A percentile compares a stretch with the other conserved stretches of the same genome.
Evolutionary conservation across 345 rosid species (phyloP).

Genomic region (Hirschfeldia incana): DNA sequence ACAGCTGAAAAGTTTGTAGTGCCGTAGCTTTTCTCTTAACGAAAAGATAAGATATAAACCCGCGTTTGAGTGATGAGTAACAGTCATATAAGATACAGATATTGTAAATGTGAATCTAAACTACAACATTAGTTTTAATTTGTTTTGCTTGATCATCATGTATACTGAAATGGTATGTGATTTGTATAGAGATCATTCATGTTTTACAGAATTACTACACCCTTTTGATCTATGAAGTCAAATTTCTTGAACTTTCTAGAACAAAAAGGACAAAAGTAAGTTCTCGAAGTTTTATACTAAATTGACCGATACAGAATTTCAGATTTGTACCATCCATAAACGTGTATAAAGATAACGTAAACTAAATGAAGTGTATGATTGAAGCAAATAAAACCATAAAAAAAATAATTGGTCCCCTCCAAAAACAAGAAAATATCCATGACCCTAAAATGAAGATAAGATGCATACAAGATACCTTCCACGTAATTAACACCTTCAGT

Average conservation of each 20-base stretch:
- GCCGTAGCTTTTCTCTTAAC: not conserved
- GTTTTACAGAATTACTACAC: not conserved
- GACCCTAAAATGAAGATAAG: constrained; percentile 40
- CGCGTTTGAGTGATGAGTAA: not conserved
- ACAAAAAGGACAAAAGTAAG: not conserved
- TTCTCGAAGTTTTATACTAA: not conserved
- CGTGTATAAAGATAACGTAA: not conserved
- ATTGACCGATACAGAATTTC: constrained; percentile 13
- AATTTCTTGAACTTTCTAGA: not conserved
- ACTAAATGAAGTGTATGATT: constrained; percentile 1
- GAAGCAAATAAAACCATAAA: constrained; percentile 24
- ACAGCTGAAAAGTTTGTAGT: not conserved
- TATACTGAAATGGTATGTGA: not conserved
- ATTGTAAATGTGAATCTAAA: not conserved
- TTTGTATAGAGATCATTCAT: not conserved
- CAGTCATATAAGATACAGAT: not conserved
- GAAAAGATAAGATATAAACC: not conserved
- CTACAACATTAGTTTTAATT: not conserved
- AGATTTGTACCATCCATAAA: constrained; percentile 15
- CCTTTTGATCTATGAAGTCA: not conserved
- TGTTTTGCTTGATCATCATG: not conserved
- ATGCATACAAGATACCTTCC: constrained; percentile 9
- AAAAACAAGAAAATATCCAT: not conserved
- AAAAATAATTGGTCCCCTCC: constrained; percentile 7
- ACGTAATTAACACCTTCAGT: constrained; percentile 2